phyloP scores from a whole-genome alignment of 2,329 filamentous ascomycete species.

The Fonsecaea multimorphosa region DNA sequence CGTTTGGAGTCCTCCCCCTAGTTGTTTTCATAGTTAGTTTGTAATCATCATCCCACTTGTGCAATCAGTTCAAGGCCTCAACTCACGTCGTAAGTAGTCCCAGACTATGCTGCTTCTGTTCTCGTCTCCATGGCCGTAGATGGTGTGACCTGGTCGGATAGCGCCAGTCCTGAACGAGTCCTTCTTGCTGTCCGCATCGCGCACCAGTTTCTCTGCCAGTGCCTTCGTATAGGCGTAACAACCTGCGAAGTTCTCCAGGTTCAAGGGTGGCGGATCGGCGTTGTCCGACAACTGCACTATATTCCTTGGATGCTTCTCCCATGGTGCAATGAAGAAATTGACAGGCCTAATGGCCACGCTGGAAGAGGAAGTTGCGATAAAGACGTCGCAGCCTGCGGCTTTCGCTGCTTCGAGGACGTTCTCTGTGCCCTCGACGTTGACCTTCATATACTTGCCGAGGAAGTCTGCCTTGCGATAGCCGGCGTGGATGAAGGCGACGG shows the following conservation, averaged over 20 bases:
- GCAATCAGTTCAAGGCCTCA: no score
- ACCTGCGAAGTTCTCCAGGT: slow-evolving; percentile 47
- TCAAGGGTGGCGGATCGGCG: slow-evolving; percentile 49
- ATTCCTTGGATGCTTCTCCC: slow-evolving; percentile 49
- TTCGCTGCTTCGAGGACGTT: slow-evolving; percentile 58
- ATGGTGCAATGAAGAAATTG: slow-evolving; percentile 53
- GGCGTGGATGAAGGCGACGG: slow-evolving; percentile 61
- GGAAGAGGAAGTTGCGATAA: slow-evolving; percentile 61
- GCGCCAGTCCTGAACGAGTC: slow-evolving; percentile 59
- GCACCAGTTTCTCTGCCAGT: slow-evolving; percentile 59
- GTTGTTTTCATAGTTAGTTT: no score
- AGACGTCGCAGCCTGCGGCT: slow-evolving; percentile 55
- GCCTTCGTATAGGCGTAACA: slow-evolving; percentile 61
- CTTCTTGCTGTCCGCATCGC: slow-evolving; percentile 49
- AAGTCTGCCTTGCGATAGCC: slow-evolving; percentile 56
- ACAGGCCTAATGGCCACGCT: slow-evolving; percentile 54
- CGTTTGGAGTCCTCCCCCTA: slow-evolving; percentile 45
- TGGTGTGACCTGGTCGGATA: slow-evolving; percentile 61
- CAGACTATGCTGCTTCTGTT: slow-evolving; percentile 47
- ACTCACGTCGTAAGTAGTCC: slow-evolving; percentile 47
- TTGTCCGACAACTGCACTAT: slow-evolving; percentile 56
- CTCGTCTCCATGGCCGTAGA: slow-evolving; percentile 59
- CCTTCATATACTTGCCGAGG: slow-evolving; percentile 54
- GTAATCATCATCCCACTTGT: no score
- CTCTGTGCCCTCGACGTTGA: slow-evolving; percentile 60